A percentile compares a stretch with the other conserved stretches of the same genome.
Conservation (phyloP, 208 protist species). For the Spongospora subterranea region DNA sequence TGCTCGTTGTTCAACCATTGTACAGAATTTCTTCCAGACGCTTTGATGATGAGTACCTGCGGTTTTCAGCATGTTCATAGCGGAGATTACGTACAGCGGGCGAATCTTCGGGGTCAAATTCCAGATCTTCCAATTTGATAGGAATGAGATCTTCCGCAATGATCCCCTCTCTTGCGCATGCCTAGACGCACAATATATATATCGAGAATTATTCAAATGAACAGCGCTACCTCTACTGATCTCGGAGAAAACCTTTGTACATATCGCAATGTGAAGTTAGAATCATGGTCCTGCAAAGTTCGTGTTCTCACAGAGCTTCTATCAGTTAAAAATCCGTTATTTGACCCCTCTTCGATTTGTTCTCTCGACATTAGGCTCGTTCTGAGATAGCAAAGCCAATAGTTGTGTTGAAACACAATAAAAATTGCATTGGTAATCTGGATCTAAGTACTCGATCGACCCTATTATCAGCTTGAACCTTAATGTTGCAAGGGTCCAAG, state of each 20-base stretch:
- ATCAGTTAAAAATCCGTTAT: conserved; percentile 37
- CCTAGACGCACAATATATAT: not conserved
- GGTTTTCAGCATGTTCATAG: not conserved
- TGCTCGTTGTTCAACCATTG: not conserved
- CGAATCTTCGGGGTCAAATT: conserved; percentile 31
- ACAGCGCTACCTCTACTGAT: not conserved
- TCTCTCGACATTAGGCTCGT: too few relatives aligned
- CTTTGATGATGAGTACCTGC: not conserved
- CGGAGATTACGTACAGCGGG: not conserved
- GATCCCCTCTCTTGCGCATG: conserved; percentile 32
- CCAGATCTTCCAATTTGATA: not conserved
- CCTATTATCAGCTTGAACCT: too few relatives aligned
- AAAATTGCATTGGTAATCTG: too few relatives aligned
- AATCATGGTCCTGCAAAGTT: conserved; percentile 22
- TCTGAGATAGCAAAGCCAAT: too few relatives aligned
- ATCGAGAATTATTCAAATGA: not conserved
- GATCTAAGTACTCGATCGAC: too few relatives aligned
- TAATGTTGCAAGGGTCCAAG: too few relatives aligned
- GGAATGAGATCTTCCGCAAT: conserved; percentile 17
- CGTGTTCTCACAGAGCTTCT: conserved; percentile 4
- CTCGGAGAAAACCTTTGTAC: conserved; percentile 33
- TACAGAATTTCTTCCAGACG: not conserved
- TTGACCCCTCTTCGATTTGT: too few relatives aligned
- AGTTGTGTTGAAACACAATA: too few relatives aligned
- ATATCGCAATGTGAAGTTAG: not conserved